phyloP scores from a whole-genome alignment of 192 early-diverging fungal species.

The Kappamyces sp. region DNA sequence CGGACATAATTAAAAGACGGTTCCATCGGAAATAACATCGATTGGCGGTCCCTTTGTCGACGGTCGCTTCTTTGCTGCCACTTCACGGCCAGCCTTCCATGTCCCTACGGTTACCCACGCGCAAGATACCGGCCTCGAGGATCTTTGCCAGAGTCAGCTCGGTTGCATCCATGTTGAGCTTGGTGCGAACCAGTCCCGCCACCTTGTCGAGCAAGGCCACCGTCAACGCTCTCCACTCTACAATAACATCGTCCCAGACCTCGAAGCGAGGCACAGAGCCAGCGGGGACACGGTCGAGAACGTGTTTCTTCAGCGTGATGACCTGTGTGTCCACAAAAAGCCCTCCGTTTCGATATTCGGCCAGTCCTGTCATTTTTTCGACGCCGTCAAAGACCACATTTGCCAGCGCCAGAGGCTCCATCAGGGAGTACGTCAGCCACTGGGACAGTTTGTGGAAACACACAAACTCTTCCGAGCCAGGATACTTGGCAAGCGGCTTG shows the following conservation, averaged over 20 bases:
- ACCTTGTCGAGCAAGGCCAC: conserved; percentile 74
- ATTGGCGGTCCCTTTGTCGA: conserved; percentile 88
- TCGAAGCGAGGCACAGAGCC: conserved; percentile 63
- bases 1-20: conserved; percentile 55
- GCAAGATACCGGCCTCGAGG: conserved; percentile 60
- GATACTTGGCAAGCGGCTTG: not conserved
- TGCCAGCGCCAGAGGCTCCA: conserved; percentile 65
- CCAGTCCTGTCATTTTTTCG: conserved; percentile 73
- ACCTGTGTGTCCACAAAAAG: conserved; percentile 54
- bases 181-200: conserved; percentile 54
- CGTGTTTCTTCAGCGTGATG: conserved; percentile 34
- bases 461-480: conserved; percentile 45
- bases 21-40: conserved; percentile 79
- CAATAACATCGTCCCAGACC: conserved; percentile 70
- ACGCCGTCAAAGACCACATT: conserved; percentile 43
- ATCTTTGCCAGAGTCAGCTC: conserved; percentile 78
- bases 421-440: conserved; percentile 90
- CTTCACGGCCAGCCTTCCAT: conserved; percentile 88
- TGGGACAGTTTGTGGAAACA: conserved; percentile 92
- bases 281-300: conserved; percentile 16
- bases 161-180: conserved; percentile 40
- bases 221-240: conserved; percentile 92
- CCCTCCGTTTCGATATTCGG: conserved; percentile 56
- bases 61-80: conserved; percentile 68
- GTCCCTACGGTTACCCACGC: conserved; percentile 51